A percentile compares a stretch with the other conserved stretches of the same genome.
phyloP scores from a whole-genome alignment of 2,329 filamentous ascomycete genomes.

The Dothidotthia symphoricarpi region DNA sequence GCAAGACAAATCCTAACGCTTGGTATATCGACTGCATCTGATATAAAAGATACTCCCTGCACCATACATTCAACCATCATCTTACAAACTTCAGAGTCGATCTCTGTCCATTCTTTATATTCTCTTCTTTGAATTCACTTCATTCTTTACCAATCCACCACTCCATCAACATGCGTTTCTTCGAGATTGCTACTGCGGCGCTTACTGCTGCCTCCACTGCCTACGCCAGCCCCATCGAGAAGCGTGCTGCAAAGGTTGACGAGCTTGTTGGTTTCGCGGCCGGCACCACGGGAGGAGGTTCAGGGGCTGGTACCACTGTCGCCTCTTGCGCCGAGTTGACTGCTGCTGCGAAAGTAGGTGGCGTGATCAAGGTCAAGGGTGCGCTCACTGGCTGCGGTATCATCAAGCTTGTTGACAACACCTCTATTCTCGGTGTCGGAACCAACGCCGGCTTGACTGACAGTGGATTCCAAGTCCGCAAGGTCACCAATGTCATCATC shows the following conservation, averaged over 20 bases:
- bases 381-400: conserved; percentile 34
- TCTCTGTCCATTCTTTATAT: conserved; percentile 18
- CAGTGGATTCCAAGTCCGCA: conserved; percentile 55
- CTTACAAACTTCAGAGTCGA: conserved; percentile 15
- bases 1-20: conserved; percentile 7
- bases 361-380: conserved; percentile 37
- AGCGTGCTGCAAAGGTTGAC: conserved; percentile 29
- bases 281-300: conserved; percentile 56
- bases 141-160: conserved; percentile 6
- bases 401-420: conserved; percentile 26
- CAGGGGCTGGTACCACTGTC: conserved; percentile 57
- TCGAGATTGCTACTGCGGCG: conserved; percentile 22
- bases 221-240: conserved; percentile 22
- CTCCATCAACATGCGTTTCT: conserved; percentile 27
- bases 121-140: conserved; percentile 8
- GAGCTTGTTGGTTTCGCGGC: conserved; percentile 49
- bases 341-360: conserved; percentile 45
- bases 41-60: conserved; percentile 10
- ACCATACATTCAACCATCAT: not conserved
- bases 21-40: conserved; percentile 6
- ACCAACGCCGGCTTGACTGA: conserved; percentile 44
- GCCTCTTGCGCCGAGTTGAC: conserved; percentile 52
- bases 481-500: conserved; percentile 59
- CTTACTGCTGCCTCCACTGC: conserved; percentile 29
- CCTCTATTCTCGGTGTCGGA: conserved; percentile 42